Conservation (phyloP, 2,329 filamentous ascomycete species). For the Alternaria ventricosa region DNA sequence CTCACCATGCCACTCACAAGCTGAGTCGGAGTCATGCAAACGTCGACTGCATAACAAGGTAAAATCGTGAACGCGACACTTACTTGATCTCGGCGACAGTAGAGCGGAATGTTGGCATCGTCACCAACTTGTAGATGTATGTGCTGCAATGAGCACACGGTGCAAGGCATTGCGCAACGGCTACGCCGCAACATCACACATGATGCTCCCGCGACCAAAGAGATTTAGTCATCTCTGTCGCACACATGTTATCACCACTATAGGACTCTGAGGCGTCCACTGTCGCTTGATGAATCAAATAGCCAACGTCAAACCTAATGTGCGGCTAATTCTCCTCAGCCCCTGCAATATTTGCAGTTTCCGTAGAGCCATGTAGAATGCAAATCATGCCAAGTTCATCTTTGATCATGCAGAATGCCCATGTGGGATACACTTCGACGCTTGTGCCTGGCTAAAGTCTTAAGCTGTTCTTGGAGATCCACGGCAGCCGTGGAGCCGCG, state of each 20-base stretch:
- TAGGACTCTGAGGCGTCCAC: neutral
- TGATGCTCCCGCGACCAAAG: neutral
- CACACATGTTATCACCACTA: neutral
- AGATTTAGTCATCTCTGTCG: neutral
- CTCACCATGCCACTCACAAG: neutral
- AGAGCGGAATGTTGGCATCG: neutral
- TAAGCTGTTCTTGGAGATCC: constrained; percentile 3
- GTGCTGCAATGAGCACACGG: neutral
- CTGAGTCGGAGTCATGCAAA: neutral
- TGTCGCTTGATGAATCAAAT: neutral
- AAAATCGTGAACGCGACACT: neutral
- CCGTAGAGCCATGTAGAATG: neutral
- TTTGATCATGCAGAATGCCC: neutral
- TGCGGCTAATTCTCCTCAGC: neutral
- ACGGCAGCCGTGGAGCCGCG: constrained; percentile 1
- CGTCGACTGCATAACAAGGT: neutral
- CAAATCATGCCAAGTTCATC: neutral
- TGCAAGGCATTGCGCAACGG: neutral
- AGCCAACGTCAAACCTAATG: neutral
- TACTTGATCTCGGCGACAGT: neutral
- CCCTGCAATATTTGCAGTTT: neutral
- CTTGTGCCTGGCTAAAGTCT: constrained; percentile 8
- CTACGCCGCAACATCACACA: neutral
- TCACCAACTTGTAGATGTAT: neutral
- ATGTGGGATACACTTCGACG: neutral